Conservation (phyloP, 345 rosid genomes). For the Gossypium turneri region DNA sequence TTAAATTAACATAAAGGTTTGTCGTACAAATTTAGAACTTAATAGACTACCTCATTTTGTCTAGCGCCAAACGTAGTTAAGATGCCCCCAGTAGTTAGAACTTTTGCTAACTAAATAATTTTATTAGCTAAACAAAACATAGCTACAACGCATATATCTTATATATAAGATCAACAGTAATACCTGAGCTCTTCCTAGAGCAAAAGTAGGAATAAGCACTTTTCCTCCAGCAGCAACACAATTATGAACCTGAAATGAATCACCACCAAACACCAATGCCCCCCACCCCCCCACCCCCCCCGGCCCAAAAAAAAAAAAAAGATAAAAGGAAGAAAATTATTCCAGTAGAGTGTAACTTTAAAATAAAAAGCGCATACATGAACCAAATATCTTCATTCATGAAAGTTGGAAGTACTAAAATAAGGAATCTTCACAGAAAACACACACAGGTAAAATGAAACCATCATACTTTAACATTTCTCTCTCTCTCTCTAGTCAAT, state of each 20-base stretch:
- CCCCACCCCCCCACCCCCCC: neutral
- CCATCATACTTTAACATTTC: neutral
- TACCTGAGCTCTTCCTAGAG: conserved; percentile 99
- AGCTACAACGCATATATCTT: neutral
- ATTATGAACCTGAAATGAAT: conserved; percentile 62
- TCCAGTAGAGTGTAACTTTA: neutral
- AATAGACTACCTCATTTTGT: neutral
- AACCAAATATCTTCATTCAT: neutral
- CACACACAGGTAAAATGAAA: neutral
- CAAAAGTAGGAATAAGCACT: conserved; percentile 94
- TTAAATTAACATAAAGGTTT: neutral
- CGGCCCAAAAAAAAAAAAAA: neutral
- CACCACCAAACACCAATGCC: neutral
- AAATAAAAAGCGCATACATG: neutral
- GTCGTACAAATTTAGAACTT: neutral
- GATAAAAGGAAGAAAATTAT: conserved; percentile 6
- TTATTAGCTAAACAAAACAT: neutral
- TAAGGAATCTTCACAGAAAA: neutral
- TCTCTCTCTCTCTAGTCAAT: neutral
- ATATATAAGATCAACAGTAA: neutral
- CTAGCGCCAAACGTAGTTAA: neutral
- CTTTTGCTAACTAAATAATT: conserved; percentile 7
- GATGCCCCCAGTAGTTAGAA: neutral
- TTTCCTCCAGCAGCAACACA: conserved; percentile 93
- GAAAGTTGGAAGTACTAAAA: neutral